phyloP scores from a whole-genome alignment of 139 green algal genomes.

The Nannochloris sp. region DNA sequence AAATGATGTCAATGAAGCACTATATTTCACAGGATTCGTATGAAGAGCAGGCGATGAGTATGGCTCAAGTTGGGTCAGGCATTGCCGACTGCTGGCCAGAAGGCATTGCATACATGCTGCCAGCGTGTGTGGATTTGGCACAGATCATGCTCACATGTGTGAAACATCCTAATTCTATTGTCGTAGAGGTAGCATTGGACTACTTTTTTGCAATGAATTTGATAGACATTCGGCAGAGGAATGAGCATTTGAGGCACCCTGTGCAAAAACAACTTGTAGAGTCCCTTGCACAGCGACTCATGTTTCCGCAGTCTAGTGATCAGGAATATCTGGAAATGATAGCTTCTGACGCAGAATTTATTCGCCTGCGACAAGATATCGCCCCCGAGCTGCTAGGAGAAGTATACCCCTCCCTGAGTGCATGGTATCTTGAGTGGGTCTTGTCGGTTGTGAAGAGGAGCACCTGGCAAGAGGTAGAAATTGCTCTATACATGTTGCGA shows the following conservation, averaged over 20 bases:
- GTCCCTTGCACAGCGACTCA: conserved; percentile 23
- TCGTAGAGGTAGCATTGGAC: conserved; percentile 34
- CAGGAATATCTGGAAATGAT: conserved; percentile 41
- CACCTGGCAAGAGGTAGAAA: conserved; percentile 49
- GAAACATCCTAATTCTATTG: conserved; percentile 3
- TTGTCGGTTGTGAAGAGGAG: conserved; percentile 14
- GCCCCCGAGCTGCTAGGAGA: conserved; percentile 30
- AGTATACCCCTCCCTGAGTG: conserved; percentile 32
- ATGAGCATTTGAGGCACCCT: conserved; percentile 20
- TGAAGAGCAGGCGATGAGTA: background rate
- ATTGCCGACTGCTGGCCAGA: conserved; percentile 35
- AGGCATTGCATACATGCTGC: conserved; percentile 1
- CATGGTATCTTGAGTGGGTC: conserved; percentile 24
- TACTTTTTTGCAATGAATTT: conserved; percentile 58
- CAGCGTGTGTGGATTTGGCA: conserved; percentile 27
- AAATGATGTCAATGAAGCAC: conserved; percentile 17
- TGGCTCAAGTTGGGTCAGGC: conserved; percentile 8
- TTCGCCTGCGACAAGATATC: conserved; percentile 29
- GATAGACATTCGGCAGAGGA: conserved; percentile 32
- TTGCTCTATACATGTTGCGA: conserved; percentile 41
- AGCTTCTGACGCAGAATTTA: conserved; percentile 37
- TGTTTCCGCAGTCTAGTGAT: conserved; percentile 40
- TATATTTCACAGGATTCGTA: conserved; percentile 18
- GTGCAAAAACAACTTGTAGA: conserved; percentile 34
- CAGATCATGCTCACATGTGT: conserved; percentile 38